Evolutionary conservation across 306 rosid species (phyloP).

Genomic region (Quillaja saponaria): DNA sequence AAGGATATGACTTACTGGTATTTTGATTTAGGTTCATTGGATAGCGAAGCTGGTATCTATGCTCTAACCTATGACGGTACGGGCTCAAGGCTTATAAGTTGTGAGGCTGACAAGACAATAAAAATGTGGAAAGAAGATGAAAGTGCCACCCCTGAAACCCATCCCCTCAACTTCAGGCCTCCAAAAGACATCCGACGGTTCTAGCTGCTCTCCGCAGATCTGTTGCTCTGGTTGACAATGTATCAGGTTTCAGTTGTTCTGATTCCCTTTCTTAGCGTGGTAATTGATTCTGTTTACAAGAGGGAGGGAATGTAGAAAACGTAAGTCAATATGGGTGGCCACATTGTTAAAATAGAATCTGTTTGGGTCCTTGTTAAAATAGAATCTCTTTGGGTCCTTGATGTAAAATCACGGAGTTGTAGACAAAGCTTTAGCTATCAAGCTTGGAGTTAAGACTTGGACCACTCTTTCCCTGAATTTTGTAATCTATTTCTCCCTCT

Average conservation of each 20-base stretch:
- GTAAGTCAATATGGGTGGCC: background rate
- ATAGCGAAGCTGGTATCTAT: slow-evolving; percentile 95
- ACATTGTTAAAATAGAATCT: background rate
- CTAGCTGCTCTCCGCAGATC: slow-evolving; percentile 30
- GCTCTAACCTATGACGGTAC: slow-evolving; percentile 74
- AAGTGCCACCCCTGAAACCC: slow-evolving; percentile 88
- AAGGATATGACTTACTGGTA: too few species aligned
- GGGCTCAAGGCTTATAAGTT: slow-evolving; percentile 79
- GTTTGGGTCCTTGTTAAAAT: background rate
- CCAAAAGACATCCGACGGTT: slow-evolving; percentile 90
- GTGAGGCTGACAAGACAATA: slow-evolving; percentile 96
- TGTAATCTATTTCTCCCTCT: too few species aligned
- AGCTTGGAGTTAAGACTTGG: too few species aligned
- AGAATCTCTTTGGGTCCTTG: background rate
- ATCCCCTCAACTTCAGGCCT: slow-evolving; percentile 84
- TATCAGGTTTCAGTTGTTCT: background rate
- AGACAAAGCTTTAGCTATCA: background rate
- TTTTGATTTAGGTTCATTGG: slow-evolving; percentile 70
- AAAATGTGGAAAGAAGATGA: slow-evolving; percentile 99
- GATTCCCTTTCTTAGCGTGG: background rate
- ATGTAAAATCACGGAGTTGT: background rate
- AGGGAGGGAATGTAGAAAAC: background rate
- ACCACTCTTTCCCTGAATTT: too few species aligned
- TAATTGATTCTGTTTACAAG: background rate
- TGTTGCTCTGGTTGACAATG: background rate